Base-by-base conservation (phyloP, 345 rosid genomes). In the Eucalyptus dawsonii region DNA sequence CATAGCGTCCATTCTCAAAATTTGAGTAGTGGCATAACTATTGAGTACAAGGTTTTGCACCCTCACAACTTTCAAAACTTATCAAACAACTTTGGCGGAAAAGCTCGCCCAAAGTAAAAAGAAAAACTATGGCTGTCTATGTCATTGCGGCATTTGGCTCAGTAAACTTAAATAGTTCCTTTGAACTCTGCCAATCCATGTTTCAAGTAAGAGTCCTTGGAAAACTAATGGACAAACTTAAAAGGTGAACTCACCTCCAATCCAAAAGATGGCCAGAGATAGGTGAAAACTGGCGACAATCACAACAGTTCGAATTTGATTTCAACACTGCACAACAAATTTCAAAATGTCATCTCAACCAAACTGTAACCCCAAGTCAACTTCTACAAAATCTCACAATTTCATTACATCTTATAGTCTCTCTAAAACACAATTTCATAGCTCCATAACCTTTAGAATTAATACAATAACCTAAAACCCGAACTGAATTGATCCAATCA, bases 61-160 rank as follows among this genome's bases (percentile, higher is more conserved):
- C 4, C 37, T 65, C 40, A n/a, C 34, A 65, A n/a, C 76, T 65
- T 65, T 8, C 69, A n/a, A 65, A n/a, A 65, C 76, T n/a, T 7
- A n/a, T 65, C 76, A n/a, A 65, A n/a, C 76, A 65, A 15, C 76
- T 8, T 65, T 65, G 21, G 11, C 3, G 6, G 11, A 65, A 31
- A 65, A 65, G 37, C 40, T 65, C 6, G 2, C 40, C 21, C 40
- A 14, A n/a, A 65, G 76, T 8, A n/a, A n/a, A 4, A 56, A 22
- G 9, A 53, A n/a, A n/a, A 65, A 65, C 6, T 7, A 65, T n/a
- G 76, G 1, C 5, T 65, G 19, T 7, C 37, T 15, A 8, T 7
- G 1, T 0, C 8, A 65, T 15, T 7, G 11, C 21, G 2, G 40
- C 37, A n/a, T 8, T 16, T 14, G 5, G 40, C 37, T 16, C 10